Conservation (phyloP, 805 yeast species). For the Candida xyloterini region DNA sequence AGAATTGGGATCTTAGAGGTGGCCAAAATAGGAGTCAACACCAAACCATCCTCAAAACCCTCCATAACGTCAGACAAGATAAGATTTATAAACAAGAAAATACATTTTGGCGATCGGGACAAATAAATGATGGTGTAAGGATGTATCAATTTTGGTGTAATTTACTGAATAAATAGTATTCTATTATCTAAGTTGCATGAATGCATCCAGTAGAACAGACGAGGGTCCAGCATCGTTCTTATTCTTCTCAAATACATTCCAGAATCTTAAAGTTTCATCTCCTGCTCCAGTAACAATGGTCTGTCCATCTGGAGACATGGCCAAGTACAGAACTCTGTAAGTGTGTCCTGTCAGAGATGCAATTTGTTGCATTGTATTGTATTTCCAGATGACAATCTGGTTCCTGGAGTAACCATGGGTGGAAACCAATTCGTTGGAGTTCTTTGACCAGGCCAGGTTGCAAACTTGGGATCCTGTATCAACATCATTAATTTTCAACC, state of each 20-base stretch:
- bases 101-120: neutral
- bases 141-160: neutral
- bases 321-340: conserved; percentile 81
- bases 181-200: conserved; percentile 60
- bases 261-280: conserved; percentile 91
- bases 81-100: conserved; percentile 2
- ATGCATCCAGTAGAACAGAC: conserved; percentile 68
- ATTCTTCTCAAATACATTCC: conserved; percentile 89
- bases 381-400: conserved; percentile 92
- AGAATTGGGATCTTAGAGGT: conserved; percentile 54
- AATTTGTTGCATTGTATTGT: conserved; percentile 86
- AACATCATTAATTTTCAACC: conserved; percentile 68
- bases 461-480: conserved; percentile 97
- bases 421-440: conserved; percentile 87
- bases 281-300: conserved; percentile 98
- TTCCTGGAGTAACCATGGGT: conserved; percentile 93
- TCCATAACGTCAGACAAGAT: conserved; percentile 7
- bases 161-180: neutral
- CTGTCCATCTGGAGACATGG: conserved; percentile 93
- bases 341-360: conserved; percentile 95
- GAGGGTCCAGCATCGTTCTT: conserved; percentile 56
- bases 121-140: neutral
- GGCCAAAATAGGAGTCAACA: conserved; percentile 42
- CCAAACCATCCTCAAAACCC: conserved; percentile 12
- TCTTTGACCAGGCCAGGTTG: conserved; percentile 88